These are phyloP conservation scores for Rhododendron henanense DNA, from an alignment of 148 eudicot genomes.

Conservation along the genomic window DNA sequence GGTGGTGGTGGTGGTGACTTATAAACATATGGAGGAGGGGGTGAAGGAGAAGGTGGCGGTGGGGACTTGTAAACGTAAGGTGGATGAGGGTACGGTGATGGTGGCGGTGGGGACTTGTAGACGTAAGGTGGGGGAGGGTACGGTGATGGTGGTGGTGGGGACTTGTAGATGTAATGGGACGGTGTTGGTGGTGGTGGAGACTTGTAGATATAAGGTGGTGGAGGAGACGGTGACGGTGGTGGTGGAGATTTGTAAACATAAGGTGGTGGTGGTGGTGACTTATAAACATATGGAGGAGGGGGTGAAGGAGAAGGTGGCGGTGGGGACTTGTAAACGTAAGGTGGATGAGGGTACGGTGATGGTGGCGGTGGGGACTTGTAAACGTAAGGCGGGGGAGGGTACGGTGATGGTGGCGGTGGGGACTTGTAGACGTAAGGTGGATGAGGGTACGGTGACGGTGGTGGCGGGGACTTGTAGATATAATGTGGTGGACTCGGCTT, in stretches of 20 bases:
- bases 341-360: not conserved
- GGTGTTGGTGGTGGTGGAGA: constrained; percentile 23
- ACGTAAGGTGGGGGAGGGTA: too few species aligned
- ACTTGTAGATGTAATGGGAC: too few species aligned
- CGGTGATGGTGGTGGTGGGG: too few species aligned
- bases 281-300: constrained; percentile 12
- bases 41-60: not conserved
- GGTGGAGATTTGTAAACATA: constrained; percentile 30
- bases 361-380: constrained; percentile 29
- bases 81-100: not conserved
- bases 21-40: not conserved
- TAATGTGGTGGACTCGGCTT: constrained; percentile 18
- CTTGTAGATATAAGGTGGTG: not conserved
- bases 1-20: constrained; percentile 6
- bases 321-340: constrained; percentile 32
- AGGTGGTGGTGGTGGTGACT: constrained; percentile 27
- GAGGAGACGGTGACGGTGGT: not conserved
- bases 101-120: constrained; percentile 13
- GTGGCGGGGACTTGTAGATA: constrained; percentile 20
- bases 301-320: constrained; percentile 20
- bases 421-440: constrained; percentile 23
- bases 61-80: not conserved
- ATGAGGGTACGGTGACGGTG: not conserved
- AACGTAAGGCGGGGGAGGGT: constrained; percentile 16
- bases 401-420: too few species aligned